A percentile compares a stretch with the other conserved stretches of the same genome.
phyloP scores from a whole-genome alignment of 257 asterid species.

The Striga asiatica region DNA sequence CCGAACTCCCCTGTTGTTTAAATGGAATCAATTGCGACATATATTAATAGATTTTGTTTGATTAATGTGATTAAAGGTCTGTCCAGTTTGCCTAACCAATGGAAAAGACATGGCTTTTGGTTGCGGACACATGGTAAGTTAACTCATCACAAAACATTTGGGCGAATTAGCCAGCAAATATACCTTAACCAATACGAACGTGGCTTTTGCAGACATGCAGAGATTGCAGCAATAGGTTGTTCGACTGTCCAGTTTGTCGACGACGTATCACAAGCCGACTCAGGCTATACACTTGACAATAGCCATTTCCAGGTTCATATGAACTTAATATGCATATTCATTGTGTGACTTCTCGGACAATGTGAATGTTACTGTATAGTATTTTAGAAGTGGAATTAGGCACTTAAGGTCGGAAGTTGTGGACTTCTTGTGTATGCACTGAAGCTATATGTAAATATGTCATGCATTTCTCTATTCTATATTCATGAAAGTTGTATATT shows the following conservation, averaged over 20 bases:
- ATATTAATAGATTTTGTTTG: not conserved
- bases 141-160: not conserved
- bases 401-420: not conserved
- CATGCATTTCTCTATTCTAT: slow-evolving; percentile 6
- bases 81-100: slow-evolving; percentile 61
- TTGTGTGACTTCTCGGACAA: not conserved
- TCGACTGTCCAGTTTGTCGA: slow-evolving; percentile 70
- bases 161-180: not conserved
- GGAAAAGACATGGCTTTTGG: slow-evolving; percentile 58
- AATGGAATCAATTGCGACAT: not conserved
- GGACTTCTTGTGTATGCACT: not conserved
- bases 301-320: not conserved
- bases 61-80: slow-evolving; percentile 29
- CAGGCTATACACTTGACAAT: slow-evolving; percentile 42
- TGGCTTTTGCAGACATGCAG: slow-evolving; percentile 55
- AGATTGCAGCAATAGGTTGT: slow-evolving; percentile 54
- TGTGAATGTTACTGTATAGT: not conserved
- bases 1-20: no score
- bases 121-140: slow-evolving; percentile 73
- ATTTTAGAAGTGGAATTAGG: not conserved
- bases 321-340: not conserved
- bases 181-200: not conserved
- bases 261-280: slow-evolving; percentile 53
- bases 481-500: not conserved
- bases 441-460: slow-evolving; percentile 12